Percentiles rank a stretch among this genome's conserved stretches.
phyloP scores from a whole-genome alignment of 2,329 filamentous ascomycete genomes.

The Helminthosporium solani region DNA sequence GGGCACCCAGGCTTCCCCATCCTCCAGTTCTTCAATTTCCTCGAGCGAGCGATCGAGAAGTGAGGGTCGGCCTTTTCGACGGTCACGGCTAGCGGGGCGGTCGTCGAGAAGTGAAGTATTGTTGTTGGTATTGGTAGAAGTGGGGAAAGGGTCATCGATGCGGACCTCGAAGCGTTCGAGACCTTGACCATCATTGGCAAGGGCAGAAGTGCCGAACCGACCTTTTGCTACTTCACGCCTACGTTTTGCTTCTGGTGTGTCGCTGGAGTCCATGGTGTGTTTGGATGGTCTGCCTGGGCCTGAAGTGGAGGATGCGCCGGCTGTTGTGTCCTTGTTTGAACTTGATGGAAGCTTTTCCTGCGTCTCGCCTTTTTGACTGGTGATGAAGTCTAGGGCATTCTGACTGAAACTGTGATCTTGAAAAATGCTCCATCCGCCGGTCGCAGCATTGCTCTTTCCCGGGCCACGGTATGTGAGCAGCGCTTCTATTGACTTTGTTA shows the following conservation, averaged over 20 bases:
- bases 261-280: slow-evolving; percentile 25
- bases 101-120: slow-evolving; percentile 16
- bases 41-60: slow-evolving; percentile 36
- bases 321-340: slow-evolving; percentile 19
- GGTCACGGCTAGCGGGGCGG: slow-evolving; percentile 18
- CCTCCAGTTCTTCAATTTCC: slow-evolving; percentile 29
- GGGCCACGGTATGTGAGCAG: slow-evolving; percentile 69
- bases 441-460: slow-evolving; percentile 68
- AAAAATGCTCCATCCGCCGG: slow-evolving; percentile 79
- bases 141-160: slow-evolving; percentile 49
- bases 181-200: slow-evolving; percentile 38
- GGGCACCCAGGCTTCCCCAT: slow-evolving; percentile 53
- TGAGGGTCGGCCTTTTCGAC: slow-evolving; percentile 32
- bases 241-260: slow-evolving; percentile 52
- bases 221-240: slow-evolving; percentile 63
- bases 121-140: slow-evolving; percentile 11
- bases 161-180: slow-evolving; percentile 54
- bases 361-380: slow-evolving; percentile 24
- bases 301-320: slow-evolving; percentile 14
- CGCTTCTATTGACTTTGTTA: slow-evolving; percentile 69
- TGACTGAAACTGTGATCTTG: slow-evolving; percentile 60
- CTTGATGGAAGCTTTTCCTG: slow-evolving; percentile 6
- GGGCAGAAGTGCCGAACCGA: slow-evolving; percentile 64
- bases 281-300: slow-evolving; percentile 29
- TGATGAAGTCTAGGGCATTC: slow-evolving; percentile 51